A percentile compares a stretch with the other conserved stretches of the same genome.
Conservation (phyloP, 352 stramenopile species). For the Bremia lactucae region DNA sequence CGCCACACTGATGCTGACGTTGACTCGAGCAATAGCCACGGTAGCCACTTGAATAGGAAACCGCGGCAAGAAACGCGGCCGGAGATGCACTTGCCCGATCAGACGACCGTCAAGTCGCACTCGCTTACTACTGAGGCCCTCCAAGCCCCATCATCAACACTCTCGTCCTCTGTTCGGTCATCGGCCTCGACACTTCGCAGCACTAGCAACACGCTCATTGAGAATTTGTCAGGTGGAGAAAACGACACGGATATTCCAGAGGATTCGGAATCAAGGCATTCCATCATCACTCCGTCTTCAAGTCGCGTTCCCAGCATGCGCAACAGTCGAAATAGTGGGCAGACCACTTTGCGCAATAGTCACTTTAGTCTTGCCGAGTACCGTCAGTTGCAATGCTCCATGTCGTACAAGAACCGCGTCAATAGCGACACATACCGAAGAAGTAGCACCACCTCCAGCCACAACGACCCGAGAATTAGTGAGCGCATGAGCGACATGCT, state of each 20-base stretch:
- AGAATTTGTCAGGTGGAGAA: constrained; percentile 28
- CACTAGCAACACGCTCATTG: constrained; percentile 28
- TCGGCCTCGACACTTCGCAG: constrained; percentile 34
- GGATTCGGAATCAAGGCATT: constrained; percentile 18
- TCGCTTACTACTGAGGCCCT: constrained; percentile 12
- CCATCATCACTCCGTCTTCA: constrained; percentile 11
- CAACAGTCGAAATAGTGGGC: constrained; percentile 21
- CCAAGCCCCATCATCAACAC: constrained; percentile 18
- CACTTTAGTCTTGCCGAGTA: constrained; percentile 59
- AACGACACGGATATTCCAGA: constrained; percentile 33
- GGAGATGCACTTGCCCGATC: constrained; percentile 9
- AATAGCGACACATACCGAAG: constrained; percentile 22
- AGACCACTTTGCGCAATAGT: constrained; percentile 4
- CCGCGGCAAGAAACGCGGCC: constrained; percentile 13
- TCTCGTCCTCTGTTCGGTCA: constrained; percentile 48
- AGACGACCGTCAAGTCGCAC: constrained; percentile 15
- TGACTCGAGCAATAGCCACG: constrained; percentile 13
- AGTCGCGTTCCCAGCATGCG: constrained; percentile 13
- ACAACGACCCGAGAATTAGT: constrained; percentile 15
- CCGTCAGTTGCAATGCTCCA: constrained; percentile 69
- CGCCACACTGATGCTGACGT: constrained; percentile 6
- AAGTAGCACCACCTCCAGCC: constrained; percentile 14
- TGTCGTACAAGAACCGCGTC: constrained; percentile 81
- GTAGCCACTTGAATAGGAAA: constrained; percentile 15
- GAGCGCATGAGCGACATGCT: constrained; percentile 25